These are phyloP conservation scores for Serendipita indica DNA, from an alignment of 768 basidiomycete species.

Conservation along the genomic window DNA sequence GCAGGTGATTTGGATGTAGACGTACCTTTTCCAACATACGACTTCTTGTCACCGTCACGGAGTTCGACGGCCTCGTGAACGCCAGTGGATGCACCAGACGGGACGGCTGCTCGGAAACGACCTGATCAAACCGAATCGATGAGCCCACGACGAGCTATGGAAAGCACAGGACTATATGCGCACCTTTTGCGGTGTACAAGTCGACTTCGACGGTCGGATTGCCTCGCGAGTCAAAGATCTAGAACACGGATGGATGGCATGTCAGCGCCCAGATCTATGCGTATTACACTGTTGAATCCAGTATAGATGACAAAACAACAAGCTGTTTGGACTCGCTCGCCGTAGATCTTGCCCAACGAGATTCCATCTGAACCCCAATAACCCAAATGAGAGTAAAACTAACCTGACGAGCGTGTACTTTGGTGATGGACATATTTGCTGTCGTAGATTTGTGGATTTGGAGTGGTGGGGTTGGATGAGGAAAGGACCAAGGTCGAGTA, in stretches of 20 bases:
- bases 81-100: slow-evolving; percentile 97
- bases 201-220: slow-evolving; percentile 96
- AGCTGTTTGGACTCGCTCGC: not conserved
- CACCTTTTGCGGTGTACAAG: slow-evolving; percentile 75
- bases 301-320: not conserved
- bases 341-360: not conserved
- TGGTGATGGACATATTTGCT: slow-evolving; percentile 77
- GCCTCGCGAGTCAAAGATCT: slow-evolving; percentile 99
- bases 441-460: not conserved
- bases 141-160: not conserved
- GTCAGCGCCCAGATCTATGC: too few relatives aligned
- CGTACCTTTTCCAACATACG: slow-evolving; percentile 91
- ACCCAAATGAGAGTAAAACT: slow-evolving; percentile 11
- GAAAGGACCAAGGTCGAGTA: not conserved
- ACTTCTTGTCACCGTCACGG: slow-evolving; percentile 85
- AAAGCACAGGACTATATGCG: slow-evolving; percentile 14
- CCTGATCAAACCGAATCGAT: slow-evolving; percentile 34
- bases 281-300: not conserved
- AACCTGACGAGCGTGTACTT: slow-evolving; percentile 88
- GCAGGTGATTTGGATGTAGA: not conserved
- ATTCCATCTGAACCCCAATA: not conserved
- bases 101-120: slow-evolving; percentile 85
- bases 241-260: slow-evolving; percentile 10
- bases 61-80: slow-evolving; percentile 97
- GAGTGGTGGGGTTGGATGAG: not conserved